These are phyloP conservation scores for Debaryomycetaceae sp. DNA, from an alignment of 1,139 yeast genomes.

Conservation along the genomic window DNA sequence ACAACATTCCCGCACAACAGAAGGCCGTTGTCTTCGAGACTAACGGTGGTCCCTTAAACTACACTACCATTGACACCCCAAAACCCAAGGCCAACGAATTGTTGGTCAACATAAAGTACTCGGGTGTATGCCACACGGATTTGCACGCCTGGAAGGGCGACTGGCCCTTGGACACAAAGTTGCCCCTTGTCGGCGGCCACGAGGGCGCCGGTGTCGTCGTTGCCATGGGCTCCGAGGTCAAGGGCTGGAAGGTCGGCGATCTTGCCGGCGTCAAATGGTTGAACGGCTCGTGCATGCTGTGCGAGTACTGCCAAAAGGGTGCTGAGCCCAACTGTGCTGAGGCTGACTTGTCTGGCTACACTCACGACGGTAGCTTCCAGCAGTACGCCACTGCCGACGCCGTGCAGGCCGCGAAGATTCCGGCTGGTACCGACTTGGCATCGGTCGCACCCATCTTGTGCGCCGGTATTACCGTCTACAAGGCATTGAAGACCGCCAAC, in stretches of 20 bases:
- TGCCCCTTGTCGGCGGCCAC: constrained; percentile 73
- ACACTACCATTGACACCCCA: constrained; percentile 57
- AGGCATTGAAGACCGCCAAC: constrained; percentile 64
- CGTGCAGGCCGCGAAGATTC: constrained; percentile 28
- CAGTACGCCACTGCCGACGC: constrained; percentile 62
- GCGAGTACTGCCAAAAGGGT: constrained; percentile 62
- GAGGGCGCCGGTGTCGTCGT: constrained; percentile 84
- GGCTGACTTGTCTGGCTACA: constrained; percentile 68
- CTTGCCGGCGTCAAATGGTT: constrained; percentile 68
- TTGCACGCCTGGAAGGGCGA: constrained; percentile 69
- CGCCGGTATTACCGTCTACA: constrained; percentile 80
- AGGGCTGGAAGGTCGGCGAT: constrained; percentile 65
- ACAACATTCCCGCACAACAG: constrained; percentile 58
- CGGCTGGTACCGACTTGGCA: constrained; percentile 23
- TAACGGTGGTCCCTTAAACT: constrained; percentile 52
- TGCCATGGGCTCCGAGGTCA: constrained; percentile 57
- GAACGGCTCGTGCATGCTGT: constrained; percentile 62
- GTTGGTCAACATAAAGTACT: constrained; percentile 50
- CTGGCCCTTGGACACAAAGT: constrained; percentile 56
- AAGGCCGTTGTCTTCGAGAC: constrained; percentile 65
- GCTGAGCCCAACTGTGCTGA: constrained; percentile 60
- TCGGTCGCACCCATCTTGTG: constrained; percentile 37
- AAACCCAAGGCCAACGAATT: constrained; percentile 48
- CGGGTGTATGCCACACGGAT: constrained; percentile 63
- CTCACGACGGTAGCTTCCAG: constrained; percentile 78